phyloP scores from a whole-genome alignment of 352 stramenopile species.

The Pythium rhizo-oryzae region DNA sequence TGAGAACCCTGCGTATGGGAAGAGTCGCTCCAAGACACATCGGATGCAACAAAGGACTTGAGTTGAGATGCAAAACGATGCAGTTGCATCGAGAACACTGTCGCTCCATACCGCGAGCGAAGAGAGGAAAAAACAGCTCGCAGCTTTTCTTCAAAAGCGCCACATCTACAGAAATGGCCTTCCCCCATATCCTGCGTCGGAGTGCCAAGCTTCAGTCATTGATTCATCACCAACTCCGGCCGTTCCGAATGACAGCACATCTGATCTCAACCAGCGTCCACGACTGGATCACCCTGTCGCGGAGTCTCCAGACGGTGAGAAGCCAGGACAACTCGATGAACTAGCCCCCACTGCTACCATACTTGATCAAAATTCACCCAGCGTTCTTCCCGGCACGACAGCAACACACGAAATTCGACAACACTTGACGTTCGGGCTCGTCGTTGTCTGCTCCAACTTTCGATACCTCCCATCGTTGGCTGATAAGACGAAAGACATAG shows the following conservation, averaged over 20 bases:
- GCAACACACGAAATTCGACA: not conserved
- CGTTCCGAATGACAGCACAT: too few relatives aligned
- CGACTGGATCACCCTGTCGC: too few relatives aligned
- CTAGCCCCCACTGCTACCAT: too few relatives aligned
- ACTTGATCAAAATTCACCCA: not conserved
- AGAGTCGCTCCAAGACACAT: not conserved
- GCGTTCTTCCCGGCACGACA: not conserved
- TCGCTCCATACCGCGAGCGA: constrained; percentile 34
- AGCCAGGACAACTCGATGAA: too few relatives aligned
- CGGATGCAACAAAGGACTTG: not conserved
- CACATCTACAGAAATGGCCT: constrained; percentile 35
- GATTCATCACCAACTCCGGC: not conserved
- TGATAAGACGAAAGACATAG: constrained; percentile 61
- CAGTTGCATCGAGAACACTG: not conserved
- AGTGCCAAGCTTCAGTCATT: not conserved
- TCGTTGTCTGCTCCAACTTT: constrained; percentile 59
- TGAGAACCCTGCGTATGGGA: not conserved
- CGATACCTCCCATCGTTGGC: constrained; percentile 55
- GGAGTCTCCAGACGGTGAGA: too few relatives aligned
- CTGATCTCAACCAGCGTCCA: too few relatives aligned
- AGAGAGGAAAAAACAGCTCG: constrained; percentile 50
- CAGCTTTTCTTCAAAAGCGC: constrained; percentile 42
- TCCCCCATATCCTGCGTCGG: constrained; percentile 15
- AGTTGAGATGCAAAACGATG: constrained; percentile 54
- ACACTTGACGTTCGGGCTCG: constrained; percentile 39